Evolutionary conservation across 1,139 yeast species (phyloP), one percentile per base, ranked within the genome.

Genomic region (Candida anutae): DNA sequence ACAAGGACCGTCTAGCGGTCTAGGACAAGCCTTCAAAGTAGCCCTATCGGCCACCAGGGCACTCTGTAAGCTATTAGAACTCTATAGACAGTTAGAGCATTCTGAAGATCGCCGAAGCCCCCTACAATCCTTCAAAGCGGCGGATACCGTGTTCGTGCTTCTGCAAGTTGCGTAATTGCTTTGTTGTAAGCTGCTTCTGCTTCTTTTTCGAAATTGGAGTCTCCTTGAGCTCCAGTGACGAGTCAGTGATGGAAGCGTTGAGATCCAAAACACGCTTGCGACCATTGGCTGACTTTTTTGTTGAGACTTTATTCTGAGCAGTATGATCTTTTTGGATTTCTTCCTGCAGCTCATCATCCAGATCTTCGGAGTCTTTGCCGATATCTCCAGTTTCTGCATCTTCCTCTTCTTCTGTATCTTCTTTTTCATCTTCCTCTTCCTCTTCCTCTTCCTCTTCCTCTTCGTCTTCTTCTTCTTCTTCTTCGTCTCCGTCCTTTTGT

Each of bases 71-170:
- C n/a, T n/a, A n/a, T n/a, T n/a, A n/a, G n/a, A n/a, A n/a, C n/a
- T n/a, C n/a, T n/a, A n/a, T n/a, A n/a, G n/a, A n/a, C n/a, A n/a
- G n/a, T n/a, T n/a, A n/a, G n/a, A n/a, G n/a, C n/a, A n/a, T n/a
- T n/a, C n/a, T n/a, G n/a, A n/a, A n/a, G n/a, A n/a, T n/a, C n/a
- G n/a, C n/a, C n/a, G n/a, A n/a, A n/a, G n/a, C n/a, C n/a, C n/a
- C n/a, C n/a, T 56, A 76, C 31, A 77, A 53, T 28, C 67, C 85
- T n/a, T 77, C 85, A 40, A 79, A 79, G 35, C 57, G 67, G 23
- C 71, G 62, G 30, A 81, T 80, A 1, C 90, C 88, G 37, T 77
- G 82, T 34, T 74, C 77, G 29, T 69, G 76, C 26, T 58, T 62
- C 36, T 69, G 76, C 40, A 59, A 45, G 35, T 70, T 71, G 27